These are phyloP conservation scores for Cryptococcus sp. DNA, from an alignment of 1,284 basidiomycete genomes.

Conservation along the genomic window DNA sequence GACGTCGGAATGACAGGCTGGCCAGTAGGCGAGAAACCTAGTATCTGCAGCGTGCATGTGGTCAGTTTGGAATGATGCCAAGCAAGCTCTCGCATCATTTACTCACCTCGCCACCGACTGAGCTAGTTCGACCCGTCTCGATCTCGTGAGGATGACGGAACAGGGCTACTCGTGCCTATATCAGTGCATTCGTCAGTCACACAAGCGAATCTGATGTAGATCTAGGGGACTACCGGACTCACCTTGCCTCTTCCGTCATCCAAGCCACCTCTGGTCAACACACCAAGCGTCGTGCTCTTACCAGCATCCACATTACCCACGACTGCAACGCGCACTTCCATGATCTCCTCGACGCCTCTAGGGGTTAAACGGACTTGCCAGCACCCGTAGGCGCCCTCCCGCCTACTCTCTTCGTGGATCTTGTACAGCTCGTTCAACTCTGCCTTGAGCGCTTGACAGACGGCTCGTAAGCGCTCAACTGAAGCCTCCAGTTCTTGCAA, in stretches of 20 bases:
- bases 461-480: conserved; percentile 28
- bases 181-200: background rate
- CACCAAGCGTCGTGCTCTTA: conserved; percentile 88
- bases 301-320: conserved; percentile 86
- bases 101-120: conserved; percentile 85
- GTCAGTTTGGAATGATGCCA: conserved; percentile 3
- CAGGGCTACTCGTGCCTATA: conserved; percentile 77
- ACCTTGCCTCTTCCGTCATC: conserved; percentile 89
- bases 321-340: conserved; percentile 91
- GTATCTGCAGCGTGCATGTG: conserved; percentile 60
- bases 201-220: background rate
- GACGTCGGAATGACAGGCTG: conserved; percentile 69
- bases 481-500: conserved; percentile 27
- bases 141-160: conserved; percentile 98
- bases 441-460: conserved; percentile 33
- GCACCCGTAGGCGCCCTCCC: conserved; percentile 34
- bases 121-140: conserved; percentile 91
- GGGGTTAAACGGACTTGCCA: conserved; percentile 49
- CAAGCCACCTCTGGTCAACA: conserved; percentile 66
- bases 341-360: conserved; percentile 51
- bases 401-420: conserved; percentile 13
- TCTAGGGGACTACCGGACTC: conserved; percentile 6
- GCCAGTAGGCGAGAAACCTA: conserved; percentile 76
- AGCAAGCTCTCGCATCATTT: background rate
- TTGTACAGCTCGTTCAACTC: conserved; percentile 47